phyloP scores from a whole-genome alignment of 352 stramenopile species.

The Peronospora destructor region DNA sequence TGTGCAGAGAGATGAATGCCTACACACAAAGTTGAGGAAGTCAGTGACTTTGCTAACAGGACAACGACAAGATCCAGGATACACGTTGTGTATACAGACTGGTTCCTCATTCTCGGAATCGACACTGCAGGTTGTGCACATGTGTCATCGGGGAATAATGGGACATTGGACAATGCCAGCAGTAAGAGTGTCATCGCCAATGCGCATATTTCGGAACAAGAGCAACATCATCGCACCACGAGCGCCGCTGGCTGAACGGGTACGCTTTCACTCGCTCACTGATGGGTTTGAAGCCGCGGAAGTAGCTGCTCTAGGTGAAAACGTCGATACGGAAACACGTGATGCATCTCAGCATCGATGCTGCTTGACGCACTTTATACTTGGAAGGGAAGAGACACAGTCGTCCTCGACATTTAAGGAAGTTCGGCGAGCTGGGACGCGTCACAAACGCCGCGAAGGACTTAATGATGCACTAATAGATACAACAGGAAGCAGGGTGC shows the following conservation, averaged over 20 bases:
- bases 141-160: constrained; percentile 47
- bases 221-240: constrained; percentile 13
- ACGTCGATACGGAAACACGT: background rate
- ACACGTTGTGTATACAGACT: constrained; percentile 39
- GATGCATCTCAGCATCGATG: constrained; percentile 1
- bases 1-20: constrained; percentile 10
- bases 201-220: constrained; percentile 2
- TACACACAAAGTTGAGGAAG: constrained; percentile 2
- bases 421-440: constrained; percentile 22
- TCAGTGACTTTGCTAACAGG: constrained; percentile 6
- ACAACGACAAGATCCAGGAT: constrained; percentile 27
- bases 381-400: constrained; percentile 32
- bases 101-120: constrained; percentile 1
- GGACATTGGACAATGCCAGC: constrained; percentile 46
- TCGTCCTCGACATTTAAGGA: constrained; percentile 32
- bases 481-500: constrained; percentile 4
- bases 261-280: constrained; percentile 22
- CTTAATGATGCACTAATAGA: constrained; percentile 12
- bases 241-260: constrained; percentile 6
- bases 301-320: constrained; percentile 5
- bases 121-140: constrained; percentile 40
- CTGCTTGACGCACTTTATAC: constrained; percentile 40
- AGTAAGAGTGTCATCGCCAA: constrained; percentile 7
- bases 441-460: constrained; percentile 20
- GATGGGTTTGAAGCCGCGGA: constrained; percentile 27